These are phyloP conservation scores for Cytospora schulzeri DNA, from an alignment of 2,329 filamentous ascomycete species.

Conservation along the genomic window DNA sequence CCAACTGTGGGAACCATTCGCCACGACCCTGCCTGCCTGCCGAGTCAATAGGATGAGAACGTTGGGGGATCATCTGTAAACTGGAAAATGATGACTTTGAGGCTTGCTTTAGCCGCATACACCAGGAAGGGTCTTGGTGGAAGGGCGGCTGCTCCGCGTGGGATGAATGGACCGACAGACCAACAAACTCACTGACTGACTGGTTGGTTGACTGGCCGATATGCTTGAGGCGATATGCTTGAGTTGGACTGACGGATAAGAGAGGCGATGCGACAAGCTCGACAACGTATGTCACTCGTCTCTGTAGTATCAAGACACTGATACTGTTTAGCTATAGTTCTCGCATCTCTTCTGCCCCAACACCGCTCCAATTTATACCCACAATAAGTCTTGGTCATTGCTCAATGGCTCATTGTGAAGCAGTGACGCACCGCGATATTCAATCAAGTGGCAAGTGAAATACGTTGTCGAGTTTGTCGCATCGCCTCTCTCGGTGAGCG, in stretches of 20 bases:
- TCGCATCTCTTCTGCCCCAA: neutral
- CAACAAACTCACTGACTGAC: too few species aligned
- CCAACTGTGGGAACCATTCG: neutral
- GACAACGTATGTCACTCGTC: neutral
- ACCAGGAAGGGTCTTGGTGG: neutral
- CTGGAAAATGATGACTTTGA: neutral
- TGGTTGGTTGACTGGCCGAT: neutral
- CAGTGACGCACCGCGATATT: too few species aligned
- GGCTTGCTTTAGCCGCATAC: neutral
- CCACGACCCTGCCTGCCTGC: neutral
- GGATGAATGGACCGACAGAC: too few species aligned
- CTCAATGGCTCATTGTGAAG: too few species aligned
- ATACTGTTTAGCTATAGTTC: neutral
- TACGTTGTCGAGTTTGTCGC: neutral
- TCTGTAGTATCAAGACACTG: neutral
- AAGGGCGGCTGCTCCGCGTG: neutral
- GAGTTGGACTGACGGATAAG: too few species aligned
- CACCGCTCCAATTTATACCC: neutral
- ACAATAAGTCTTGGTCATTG: neutral
- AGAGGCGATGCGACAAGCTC: neutral
- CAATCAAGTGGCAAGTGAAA: neutral
- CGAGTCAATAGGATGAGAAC: neutral
- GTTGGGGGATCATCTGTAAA: neutral
- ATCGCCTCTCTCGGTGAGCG: neutral
- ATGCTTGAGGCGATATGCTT: neutral